These are phyloP conservation scores for Raffaelea albimanens DNA, from an alignment of 2,329 filamentous ascomycete species.

Conservation along the genomic window DNA sequence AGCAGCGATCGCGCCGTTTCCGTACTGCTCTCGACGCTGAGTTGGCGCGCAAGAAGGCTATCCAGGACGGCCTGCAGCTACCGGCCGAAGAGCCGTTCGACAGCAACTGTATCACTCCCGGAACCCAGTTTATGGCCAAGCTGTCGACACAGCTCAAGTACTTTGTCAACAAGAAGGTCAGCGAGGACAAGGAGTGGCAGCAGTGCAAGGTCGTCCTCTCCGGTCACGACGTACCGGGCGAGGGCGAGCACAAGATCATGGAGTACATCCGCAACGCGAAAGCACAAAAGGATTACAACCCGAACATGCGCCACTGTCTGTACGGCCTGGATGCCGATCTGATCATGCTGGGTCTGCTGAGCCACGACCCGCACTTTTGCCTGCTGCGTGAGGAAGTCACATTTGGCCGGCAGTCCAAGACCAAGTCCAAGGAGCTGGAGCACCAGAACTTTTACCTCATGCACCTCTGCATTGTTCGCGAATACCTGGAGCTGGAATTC, in stretches of 20 bases:
- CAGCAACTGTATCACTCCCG: conserved; percentile 98
- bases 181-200: conserved; percentile 95
- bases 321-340: conserved; percentile 96
- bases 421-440: conserved; percentile 91
- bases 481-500: conserved; percentile 95
- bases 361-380: conserved; percentile 97
- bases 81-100: conserved; percentile 94
- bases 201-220: conserved; percentile 92
- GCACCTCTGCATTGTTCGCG: conserved; percentile 93
- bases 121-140: conserved; percentile 95
- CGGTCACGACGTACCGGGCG: conserved; percentile 93
- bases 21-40: conserved; percentile 89
- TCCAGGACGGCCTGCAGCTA: conserved; percentile 80
- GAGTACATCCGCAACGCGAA: conserved; percentile 98
- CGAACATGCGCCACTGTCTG: conserved; percentile 90
- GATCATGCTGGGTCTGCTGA: conserved; percentile 96
- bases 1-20: conserved; percentile 91
- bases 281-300: conserved; percentile 84
- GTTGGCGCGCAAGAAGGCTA: conserved; percentile 81
- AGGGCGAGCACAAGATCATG: conserved; percentile 99
- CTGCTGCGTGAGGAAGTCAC: conserved; percentile 95
- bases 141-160: conserved; percentile 91
- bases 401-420: conserved; percentile 78
- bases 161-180: conserved; percentile 98
- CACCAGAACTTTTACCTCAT: conserved; percentile 98